phyloP scores from a whole-genome alignment of 2,329 filamentous ascomycete species.

The Stagonosporopsis tanaceti region DNA sequence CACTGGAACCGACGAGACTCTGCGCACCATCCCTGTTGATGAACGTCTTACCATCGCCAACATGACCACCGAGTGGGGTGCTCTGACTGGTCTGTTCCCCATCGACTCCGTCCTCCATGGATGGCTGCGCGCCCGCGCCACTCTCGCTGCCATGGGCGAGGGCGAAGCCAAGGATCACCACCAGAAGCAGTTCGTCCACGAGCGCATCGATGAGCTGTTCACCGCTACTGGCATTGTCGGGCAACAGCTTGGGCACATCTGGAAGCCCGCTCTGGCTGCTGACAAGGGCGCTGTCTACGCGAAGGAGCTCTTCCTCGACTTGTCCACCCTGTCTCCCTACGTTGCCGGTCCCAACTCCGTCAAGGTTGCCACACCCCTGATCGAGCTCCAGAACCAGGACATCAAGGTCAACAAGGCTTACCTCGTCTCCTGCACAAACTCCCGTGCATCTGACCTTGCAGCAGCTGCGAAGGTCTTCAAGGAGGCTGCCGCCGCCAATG shows the following conservation, averaged over 20 bases:
- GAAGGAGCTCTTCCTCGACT: constrained; percentile 81
- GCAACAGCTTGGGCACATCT: constrained; percentile 46
- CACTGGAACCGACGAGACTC: constrained; percentile 78
- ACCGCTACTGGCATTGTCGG: constrained; percentile 48
- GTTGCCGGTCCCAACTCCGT: constrained; percentile 90
- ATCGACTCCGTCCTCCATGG: constrained; percentile 74
- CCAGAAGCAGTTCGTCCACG: constrained; percentile 72
- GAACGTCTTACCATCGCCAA: constrained; percentile 77
- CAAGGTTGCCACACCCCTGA: constrained; percentile 81
- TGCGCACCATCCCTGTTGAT: constrained; percentile 75
- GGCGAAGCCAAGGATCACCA: constrained; percentile 57
- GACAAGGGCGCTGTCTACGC: constrained; percentile 83
- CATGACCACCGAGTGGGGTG: constrained; percentile 86
- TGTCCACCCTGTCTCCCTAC: constrained; percentile 83
- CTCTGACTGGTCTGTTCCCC: constrained; percentile 78
- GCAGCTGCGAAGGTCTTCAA: constrained; percentile 86
- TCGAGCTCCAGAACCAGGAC: constrained; percentile 73
- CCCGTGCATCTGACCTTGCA: constrained; percentile 78
- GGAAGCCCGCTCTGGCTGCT: constrained; percentile 68
- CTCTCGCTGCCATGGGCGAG: constrained; percentile 69
- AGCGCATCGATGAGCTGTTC: constrained; percentile 75
- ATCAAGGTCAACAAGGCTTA: constrained; percentile 87
- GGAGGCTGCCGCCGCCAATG: constrained; percentile 69
- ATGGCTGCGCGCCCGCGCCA: constrained; percentile 82
- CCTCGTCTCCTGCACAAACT: constrained; percentile 90